Base-by-base conservation (phyloP, 1,139 yeast species). In the Blastobotrys malaysiensis region DNA sequence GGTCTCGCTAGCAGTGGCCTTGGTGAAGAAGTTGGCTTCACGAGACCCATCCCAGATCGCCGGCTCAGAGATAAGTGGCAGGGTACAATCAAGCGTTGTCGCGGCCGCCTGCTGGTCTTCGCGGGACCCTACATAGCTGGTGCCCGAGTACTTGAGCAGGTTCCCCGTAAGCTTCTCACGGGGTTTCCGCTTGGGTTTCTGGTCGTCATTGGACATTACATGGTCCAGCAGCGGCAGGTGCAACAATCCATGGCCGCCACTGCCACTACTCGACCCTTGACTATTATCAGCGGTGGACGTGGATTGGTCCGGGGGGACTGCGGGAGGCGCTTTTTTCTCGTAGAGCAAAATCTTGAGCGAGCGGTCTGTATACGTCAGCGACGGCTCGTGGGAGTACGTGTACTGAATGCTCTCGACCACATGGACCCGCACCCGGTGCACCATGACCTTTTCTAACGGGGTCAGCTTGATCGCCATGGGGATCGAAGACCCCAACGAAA, bases 371-470 rank as follows among this genome's bases (percentile, higher is more conserved):
- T 62, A 61, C 43, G 61, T 63, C 45, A 67, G 57, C 9, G 59
- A 50, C 18, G 61, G 51, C 47, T 68, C 70, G 22, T 65, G 60
- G 6, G 72, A 65, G 54, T 63, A 84, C 2, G 77, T 79, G 64
- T 84, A 88, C 0, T 89, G 81, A 14, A 86, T 80, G 56, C 84
- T 78, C 67, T 90, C 97, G 57, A 84, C 72, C 7, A 88, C 77
- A 61, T 85, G 86, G 51, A 89, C 80, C 57, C 84, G 81, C 51
- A 90, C 77, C 61, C 96, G 75, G 61, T 87, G 90, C 45, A 90
- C 75, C 39, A 77, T 74, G 2, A 90, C 79, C 59, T 83, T 81
- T 2, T 81, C 82, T 57, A 88, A 65, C 0, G 97, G 96, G 1
- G 85, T 80, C 44, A 90, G 74, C 66, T 86, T 87, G 60, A 90